A percentile compares a stretch with the other conserved stretches of the same genome.
These are phyloP conservation scores for Auriscalpium orientale DNA, from an alignment of 768 basidiomycete genomes.

Conservation along the genomic window DNA sequence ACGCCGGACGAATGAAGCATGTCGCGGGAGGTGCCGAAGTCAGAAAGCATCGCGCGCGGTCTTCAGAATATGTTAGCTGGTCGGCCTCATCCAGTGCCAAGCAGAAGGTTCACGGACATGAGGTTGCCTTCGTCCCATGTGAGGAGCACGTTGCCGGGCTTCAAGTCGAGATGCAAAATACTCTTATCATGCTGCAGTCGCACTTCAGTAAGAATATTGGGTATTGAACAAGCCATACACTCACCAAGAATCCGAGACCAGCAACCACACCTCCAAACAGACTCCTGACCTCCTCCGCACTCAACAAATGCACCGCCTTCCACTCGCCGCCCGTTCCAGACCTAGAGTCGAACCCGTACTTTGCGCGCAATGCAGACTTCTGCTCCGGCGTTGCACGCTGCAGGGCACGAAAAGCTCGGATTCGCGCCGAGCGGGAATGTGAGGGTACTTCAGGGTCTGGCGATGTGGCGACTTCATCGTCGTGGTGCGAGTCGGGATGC, in stretches of 20 bases:
- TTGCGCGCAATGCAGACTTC: constrained; percentile 48
- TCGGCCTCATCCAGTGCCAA: background rate
- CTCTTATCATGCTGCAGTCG: constrained; percentile 61
- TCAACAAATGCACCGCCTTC: constrained; percentile 79
- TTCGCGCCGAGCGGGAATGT: constrained; percentile 60
- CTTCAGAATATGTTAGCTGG: constrained; percentile 30
- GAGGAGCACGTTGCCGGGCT: constrained; percentile 87
- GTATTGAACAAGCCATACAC: constrained; percentile 17
- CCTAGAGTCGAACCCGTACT: constrained; percentile 31
- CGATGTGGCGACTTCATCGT: constrained; percentile 31
- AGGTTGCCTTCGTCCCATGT: constrained; percentile 85
- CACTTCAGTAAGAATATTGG: background rate
- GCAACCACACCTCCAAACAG: constrained; percentile 79
- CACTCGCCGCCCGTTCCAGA: constrained; percentile 26
- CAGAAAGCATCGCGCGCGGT: constrained; percentile 90
- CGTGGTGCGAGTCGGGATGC: constrained; percentile 31
- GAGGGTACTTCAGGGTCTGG: constrained; percentile 3
- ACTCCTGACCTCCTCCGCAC: constrained; percentile 75
- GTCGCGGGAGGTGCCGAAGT: constrained; percentile 92
- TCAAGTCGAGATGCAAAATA: constrained; percentile 89
- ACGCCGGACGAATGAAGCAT: constrained; percentile 64
- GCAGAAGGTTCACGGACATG: constrained; percentile 42
- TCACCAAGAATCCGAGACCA: constrained; percentile 82
- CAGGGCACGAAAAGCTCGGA: constrained; percentile 66
- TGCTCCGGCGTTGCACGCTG: constrained; percentile 60